phyloP scores from a whole-genome alignment of 345 rosid genomes.

The Cardamine resedifolia region DNA sequence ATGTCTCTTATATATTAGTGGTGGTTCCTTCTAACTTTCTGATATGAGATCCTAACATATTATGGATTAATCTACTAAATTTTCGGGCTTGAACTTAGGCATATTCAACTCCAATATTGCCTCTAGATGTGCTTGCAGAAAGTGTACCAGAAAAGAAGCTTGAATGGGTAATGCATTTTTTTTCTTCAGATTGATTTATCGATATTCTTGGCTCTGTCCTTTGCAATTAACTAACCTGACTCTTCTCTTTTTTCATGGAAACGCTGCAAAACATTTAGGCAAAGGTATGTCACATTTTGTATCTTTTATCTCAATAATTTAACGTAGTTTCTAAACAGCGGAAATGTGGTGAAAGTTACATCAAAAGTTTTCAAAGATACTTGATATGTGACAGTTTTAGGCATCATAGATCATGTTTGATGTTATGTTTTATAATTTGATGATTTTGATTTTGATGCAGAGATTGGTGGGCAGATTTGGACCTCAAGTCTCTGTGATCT shows the following conservation, averaged over 20 bases:
- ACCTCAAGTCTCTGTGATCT: conserved; percentile 68
- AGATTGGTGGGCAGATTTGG: conserved; percentile 73
- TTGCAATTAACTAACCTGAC: not conserved
- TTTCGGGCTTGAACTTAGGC: conserved; percentile 44
- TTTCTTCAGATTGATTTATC: not conserved
- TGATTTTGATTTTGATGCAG: conserved; percentile 42
- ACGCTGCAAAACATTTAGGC: conserved; percentile 48
- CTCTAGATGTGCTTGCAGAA: conserved; percentile 82
- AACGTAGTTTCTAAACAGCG: not conserved
- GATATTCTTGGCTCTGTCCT: not conserved
- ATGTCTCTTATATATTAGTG: too few species aligned
- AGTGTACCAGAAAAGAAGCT: conserved; percentile 19
- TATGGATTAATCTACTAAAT: not conserved
- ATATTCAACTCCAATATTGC: conserved; percentile 73
- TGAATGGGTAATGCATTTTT: conserved; percentile 33
- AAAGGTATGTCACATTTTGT: conserved; percentile 49
- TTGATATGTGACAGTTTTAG: not conserved
- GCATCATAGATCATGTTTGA: conserved; percentile 4
- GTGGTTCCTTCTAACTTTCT: too few species aligned
- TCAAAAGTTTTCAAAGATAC: not conserved
- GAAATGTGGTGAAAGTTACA: conserved; percentile 5
- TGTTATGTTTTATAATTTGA: not conserved
- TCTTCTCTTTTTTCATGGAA: conserved; percentile 40
- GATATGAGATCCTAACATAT: too few species aligned
- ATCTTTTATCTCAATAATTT: not conserved